phyloP scores from a whole-genome alignment of 441 rosid genomes.

The Corymbia citriodora region DNA sequence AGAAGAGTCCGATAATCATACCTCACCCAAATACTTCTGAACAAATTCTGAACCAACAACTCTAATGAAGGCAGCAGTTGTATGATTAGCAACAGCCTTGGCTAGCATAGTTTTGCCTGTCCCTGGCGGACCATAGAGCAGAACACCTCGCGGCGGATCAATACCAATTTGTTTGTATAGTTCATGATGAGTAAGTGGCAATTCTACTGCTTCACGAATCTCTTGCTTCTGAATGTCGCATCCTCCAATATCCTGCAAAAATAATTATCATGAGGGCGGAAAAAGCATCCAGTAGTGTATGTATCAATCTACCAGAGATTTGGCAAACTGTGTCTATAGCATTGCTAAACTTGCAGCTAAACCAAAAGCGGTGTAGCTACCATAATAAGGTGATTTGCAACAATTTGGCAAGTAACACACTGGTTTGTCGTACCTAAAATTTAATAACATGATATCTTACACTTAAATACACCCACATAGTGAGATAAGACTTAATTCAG shows the following conservation, averaged over 20 bases:
- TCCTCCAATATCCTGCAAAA: slow-evolving; percentile 91
- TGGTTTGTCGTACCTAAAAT: background rate
- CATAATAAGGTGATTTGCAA: background rate
- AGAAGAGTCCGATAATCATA: slow-evolving; percentile 15
- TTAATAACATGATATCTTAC: background rate
- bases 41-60: slow-evolving; percentile 99
- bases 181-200: slow-evolving; percentile 95
- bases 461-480: background rate
- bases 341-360: background rate
- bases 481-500: background rate
- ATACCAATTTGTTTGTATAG: slow-evolving; percentile 96
- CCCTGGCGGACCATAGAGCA: slow-evolving; percentile 98
- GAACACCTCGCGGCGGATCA: slow-evolving; percentile 97
- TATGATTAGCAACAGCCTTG: slow-evolving; percentile 97
- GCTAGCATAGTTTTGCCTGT: slow-evolving; percentile 99
- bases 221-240: slow-evolving; percentile 99
- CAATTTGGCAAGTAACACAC: background rate
- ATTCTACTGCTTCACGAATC: slow-evolving; percentile 98
- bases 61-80: slow-evolving; percentile 97
- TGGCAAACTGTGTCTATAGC: background rate
- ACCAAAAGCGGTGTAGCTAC: background rate
- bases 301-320: background rate
- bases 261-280: background rate
- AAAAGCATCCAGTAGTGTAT: background rate
- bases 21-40: slow-evolving; percentile 99